Conservation (phyloP, 2,329 filamentous ascomycete species). For the Grosmannia clavigera region DNA sequence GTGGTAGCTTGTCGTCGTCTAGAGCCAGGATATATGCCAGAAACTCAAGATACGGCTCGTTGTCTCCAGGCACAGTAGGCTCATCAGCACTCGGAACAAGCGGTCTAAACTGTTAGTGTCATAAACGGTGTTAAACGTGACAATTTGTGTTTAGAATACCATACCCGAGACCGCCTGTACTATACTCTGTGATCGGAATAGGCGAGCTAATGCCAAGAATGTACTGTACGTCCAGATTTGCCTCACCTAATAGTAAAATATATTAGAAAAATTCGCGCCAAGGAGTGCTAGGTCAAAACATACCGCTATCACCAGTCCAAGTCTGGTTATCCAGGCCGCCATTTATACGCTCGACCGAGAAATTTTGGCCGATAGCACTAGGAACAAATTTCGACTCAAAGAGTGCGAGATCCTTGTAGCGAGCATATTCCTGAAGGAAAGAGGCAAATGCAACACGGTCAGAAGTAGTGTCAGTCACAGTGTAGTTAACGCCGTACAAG, state of each 20-base stretch:
- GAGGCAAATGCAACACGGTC: conserved; percentile 26
- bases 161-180: conserved; percentile 39
- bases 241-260: conserved; percentile 30
- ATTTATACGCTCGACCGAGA: conserved; percentile 43
- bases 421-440: conserved; percentile 36
- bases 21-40: conserved; percentile 45
- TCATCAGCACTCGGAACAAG: conserved; percentile 38
- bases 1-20: conserved; percentile 37
- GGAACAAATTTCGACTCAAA: conserved; percentile 42
- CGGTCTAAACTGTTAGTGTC: conserved; percentile 28
- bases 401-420: conserved; percentile 32
- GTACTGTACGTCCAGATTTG: conserved; percentile 52
- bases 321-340: conserved; percentile 38
- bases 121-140: background rate
- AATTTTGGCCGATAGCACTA: conserved; percentile 36
- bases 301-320: conserved; percentile 22
- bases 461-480: conserved; percentile 10
- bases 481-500: conserved; percentile 35
- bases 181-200: conserved; percentile 44
- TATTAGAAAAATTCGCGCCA: conserved; percentile 4
- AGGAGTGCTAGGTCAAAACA: conserved; percentile 1
- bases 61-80: conserved; percentile 36
- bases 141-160: conserved; percentile 14
- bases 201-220: conserved; percentile 42
- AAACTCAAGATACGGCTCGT: conserved; percentile 57